These are phyloP conservation scores for Zygosaccharomyces pseudobailii DNA, from an alignment of 1,139 yeast genomes.

Conservation along the genomic window DNA sequence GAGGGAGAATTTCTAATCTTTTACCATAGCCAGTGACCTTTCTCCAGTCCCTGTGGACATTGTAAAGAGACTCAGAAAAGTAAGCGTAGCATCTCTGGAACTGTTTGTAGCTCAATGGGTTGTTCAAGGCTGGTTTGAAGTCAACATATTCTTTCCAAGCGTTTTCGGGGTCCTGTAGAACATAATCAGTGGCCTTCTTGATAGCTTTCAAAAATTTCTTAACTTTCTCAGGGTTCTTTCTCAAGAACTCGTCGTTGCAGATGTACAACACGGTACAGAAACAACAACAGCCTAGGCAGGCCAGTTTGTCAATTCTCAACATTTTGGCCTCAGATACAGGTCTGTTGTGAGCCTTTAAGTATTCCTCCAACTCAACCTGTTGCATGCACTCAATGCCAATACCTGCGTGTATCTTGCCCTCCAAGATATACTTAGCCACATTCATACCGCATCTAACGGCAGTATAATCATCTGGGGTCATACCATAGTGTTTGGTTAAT, in stretches of 20 bases:
- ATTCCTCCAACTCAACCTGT: constrained; percentile 54
- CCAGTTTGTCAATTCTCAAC: constrained; percentile 54
- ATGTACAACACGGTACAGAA: constrained; percentile 56
- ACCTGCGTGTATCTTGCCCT: constrained; percentile 54
- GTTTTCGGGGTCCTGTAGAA: constrained; percentile 41
- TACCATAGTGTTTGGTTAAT: constrained; percentile 50
- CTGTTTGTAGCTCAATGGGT: constrained; percentile 42
- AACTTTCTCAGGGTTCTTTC: constrained; percentile 47
- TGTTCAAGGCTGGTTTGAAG: constrained; percentile 46
- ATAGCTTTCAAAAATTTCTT: constrained; percentile 44
- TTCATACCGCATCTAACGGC: constrained; percentile 62
- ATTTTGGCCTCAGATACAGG: constrained; percentile 47
- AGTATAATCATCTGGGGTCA: constrained; percentile 52
- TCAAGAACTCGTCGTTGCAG: constrained; percentile 48
- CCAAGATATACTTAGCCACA: constrained; percentile 52
- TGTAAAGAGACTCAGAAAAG: constrained; percentile 45
- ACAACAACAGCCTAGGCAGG: constrained; percentile 57
- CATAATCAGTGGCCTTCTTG: constrained; percentile 48
- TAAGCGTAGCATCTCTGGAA: constrained; percentile 54
- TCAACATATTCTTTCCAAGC: constrained; percentile 47
- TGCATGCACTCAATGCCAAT: constrained; percentile 57
- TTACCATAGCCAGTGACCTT: constrained; percentile 54
- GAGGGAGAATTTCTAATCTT: constrained; percentile 48
- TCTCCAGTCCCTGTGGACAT: constrained; percentile 54
- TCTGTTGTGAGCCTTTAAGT: constrained; percentile 43